phyloP scores from a whole-genome alignment of 1,284 basidiomycete genomes.

The Mycena citricolor region DNA sequence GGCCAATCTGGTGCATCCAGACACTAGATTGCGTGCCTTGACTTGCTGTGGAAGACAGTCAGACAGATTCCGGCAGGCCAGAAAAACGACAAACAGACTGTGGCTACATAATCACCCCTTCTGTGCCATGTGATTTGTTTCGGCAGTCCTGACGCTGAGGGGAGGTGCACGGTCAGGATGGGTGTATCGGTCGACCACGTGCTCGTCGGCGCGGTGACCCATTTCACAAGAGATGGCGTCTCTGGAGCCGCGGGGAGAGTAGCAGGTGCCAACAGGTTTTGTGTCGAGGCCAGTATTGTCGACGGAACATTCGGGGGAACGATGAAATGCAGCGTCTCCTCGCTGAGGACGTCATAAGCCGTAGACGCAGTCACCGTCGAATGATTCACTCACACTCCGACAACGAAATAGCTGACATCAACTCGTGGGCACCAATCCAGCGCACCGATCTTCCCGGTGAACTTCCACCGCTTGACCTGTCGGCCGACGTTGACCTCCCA shows the following conservation, averaged over 20 bases:
- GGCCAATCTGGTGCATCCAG: conserved; percentile 94
- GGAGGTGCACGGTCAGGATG: conserved; percentile 60
- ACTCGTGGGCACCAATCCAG: conserved; percentile 93
- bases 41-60: conserved; percentile 43
- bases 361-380: no score
- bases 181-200: conserved; percentile 51
- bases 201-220: conserved; percentile 51
- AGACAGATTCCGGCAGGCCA: conserved; percentile 3
- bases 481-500: conserved; percentile 96
- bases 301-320: conserved; percentile 77
- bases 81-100: conserved; percentile 66
- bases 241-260: conserved; percentile 58
- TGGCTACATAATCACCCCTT: conserved; percentile 94
- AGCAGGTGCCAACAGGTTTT: conserved; percentile 63
- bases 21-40: conserved; percentile 70
- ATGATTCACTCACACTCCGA: conserved; percentile 73
- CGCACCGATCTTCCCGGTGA: conserved; percentile 79
- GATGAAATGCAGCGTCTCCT: conserved; percentile 80
- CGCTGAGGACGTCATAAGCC: conserved; percentile 45
- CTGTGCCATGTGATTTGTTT: conserved; percentile 93
- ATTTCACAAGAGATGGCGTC: conserved; percentile 68
- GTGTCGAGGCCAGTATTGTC: conserved; percentile 59
- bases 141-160: conserved; percentile 70
- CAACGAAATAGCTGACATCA: conserved; percentile 81
- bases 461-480: conserved; percentile 87